Conservation (phyloP, 2,329 filamentous ascomycete genomes). For the Chaetothyriales sp. region DNA sequence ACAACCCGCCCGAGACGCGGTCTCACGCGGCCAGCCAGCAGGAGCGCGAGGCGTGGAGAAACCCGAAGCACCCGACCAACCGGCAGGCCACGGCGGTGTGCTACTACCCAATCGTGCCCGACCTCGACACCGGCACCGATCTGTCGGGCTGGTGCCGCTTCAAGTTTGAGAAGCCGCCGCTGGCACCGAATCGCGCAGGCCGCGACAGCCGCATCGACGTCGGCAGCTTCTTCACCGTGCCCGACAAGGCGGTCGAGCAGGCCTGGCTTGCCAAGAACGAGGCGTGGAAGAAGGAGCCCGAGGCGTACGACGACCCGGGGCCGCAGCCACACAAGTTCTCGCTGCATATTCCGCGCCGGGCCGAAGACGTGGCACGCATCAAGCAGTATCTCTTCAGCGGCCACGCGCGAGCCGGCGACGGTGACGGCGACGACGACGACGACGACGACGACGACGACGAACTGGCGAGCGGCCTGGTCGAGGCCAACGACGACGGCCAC, state of each 20-base stretch:
- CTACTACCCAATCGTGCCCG: constrained; percentile 47
- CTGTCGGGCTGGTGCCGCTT: constrained; percentile 45
- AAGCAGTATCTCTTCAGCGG: constrained; percentile 42
- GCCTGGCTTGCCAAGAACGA: constrained; percentile 36
- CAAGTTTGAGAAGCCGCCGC: constrained; percentile 49
- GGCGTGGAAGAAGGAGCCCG: constrained; percentile 37
- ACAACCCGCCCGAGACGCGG: constrained; percentile 28
- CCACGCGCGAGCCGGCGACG: constrained; percentile 41
- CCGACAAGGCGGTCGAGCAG: constrained; percentile 35
- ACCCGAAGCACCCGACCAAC: constrained; percentile 42
- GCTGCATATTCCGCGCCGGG: constrained; percentile 42
- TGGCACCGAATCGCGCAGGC: constrained; percentile 31
- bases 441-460: constrained; percentile 26
- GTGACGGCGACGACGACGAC: constrained; percentile 35
- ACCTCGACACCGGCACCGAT: constrained; percentile 46
- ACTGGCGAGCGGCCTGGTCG: constrained; percentile 29
- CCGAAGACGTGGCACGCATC: constrained; percentile 35
- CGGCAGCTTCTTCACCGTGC: constrained; percentile 39
- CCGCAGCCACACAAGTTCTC: constrained; percentile 46
- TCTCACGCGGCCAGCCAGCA: constrained; percentile 20
- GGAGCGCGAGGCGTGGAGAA: constrained; percentile 46
- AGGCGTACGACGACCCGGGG: constrained; percentile 37
- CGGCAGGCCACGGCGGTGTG: constrained; percentile 45
- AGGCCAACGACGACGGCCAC: constrained; percentile 33
- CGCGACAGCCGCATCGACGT: constrained; percentile 49